Percentiles rank a stretch among this genome's conserved stretches.
These are phyloP conservation scores for Stagonosporopsis vannaccii DNA, from an alignment of 2,329 filamentous ascomycete genomes.

Conservation along the genomic window DNA sequence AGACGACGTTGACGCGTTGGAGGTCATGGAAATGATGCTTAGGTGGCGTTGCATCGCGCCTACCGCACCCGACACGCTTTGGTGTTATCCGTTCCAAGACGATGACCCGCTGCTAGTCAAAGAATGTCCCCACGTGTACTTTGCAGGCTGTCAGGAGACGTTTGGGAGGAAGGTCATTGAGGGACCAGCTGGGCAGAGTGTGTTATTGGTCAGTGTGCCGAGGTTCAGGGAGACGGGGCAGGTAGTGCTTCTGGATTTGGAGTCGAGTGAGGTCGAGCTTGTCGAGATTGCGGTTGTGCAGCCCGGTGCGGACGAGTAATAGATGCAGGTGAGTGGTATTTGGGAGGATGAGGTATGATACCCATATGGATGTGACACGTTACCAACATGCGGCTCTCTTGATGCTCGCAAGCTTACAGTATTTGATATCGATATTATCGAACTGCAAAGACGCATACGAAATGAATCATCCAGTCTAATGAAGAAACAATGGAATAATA, in stretches of 20 bases:
- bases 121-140: constrained; percentile 87
- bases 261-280: constrained; percentile 80
- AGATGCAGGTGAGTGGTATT: too few species aligned
- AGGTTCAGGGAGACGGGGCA: constrained; percentile 80
- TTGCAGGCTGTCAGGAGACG: constrained; percentile 82
- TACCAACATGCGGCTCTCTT: too few species aligned
- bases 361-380: not conserved
- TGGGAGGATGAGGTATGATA: not conserved
- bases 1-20: constrained; percentile 75
- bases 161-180: constrained; percentile 77
- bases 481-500: too few species aligned
- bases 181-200: constrained; percentile 69
- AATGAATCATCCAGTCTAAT: too few species aligned
- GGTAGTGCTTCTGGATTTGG: constrained; percentile 82
- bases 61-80: constrained; percentile 93
- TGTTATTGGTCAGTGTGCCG: constrained; percentile 83
- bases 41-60: constrained; percentile 91
- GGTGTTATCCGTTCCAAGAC: constrained; percentile 96
- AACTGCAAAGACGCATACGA: too few species aligned
- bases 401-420: too few species aligned
- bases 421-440: too few species aligned
- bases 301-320: constrained; percentile 10
- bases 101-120: constrained; percentile 89
- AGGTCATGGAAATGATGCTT: constrained; percentile 94
- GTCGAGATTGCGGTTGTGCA: constrained; percentile 52